Conservation (phyloP, 2,329 filamentous ascomycete genomes). For the Triangularia verruculosa region DNA sequence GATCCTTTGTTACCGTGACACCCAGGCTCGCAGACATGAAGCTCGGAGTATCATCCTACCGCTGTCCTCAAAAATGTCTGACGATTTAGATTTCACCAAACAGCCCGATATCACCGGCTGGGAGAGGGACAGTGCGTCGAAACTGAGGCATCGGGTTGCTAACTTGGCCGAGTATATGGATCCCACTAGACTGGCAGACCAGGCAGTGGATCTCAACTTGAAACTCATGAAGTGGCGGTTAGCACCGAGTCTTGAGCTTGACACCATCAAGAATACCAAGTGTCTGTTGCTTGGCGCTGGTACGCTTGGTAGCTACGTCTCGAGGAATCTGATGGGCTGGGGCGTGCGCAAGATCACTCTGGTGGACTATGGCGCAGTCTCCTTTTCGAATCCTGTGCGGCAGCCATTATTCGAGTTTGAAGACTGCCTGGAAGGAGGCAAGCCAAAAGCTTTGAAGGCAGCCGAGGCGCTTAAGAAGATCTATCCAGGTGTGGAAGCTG, state of each 20-base stretch:
- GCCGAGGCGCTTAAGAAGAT: conserved; percentile 79
- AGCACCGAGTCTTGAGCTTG: conserved; percentile 80
- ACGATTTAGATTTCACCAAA: conserved; percentile 43
- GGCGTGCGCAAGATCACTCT: conserved; percentile 94
- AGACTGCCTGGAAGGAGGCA: conserved; percentile 83
- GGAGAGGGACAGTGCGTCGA: conserved; percentile 80
- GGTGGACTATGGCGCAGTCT: conserved; percentile 88
- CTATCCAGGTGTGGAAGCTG: conserved; percentile 82
- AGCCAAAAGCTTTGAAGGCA: conserved; percentile 76
- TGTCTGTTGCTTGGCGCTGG: conserved; percentile 90
- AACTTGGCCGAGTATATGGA: conserved; percentile 94
- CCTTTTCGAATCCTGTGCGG: conserved; percentile 93
- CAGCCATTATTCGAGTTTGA: conserved; percentile 89
- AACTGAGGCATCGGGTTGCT: conserved; percentile 72
- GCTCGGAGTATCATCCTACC: conserved; percentile 77
- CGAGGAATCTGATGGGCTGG: conserved; percentile 90
- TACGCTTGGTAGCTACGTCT: conserved; percentile 90
- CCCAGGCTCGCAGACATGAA: conserved; percentile 71
- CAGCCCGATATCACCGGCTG: conserved; percentile 94
- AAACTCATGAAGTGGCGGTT: conserved; percentile 99
- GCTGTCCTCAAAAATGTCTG: conserved; percentile 53
- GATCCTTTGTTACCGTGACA: conserved; percentile 87
- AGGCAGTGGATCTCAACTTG: conserved; percentile 91
- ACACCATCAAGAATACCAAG: conserved; percentile 82
- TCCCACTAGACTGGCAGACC: conserved; percentile 79